These are phyloP conservation scores for Cystobasidium onofrii DNA, from an alignment of 768 basidiomycete species.

Conservation along the genomic window DNA sequence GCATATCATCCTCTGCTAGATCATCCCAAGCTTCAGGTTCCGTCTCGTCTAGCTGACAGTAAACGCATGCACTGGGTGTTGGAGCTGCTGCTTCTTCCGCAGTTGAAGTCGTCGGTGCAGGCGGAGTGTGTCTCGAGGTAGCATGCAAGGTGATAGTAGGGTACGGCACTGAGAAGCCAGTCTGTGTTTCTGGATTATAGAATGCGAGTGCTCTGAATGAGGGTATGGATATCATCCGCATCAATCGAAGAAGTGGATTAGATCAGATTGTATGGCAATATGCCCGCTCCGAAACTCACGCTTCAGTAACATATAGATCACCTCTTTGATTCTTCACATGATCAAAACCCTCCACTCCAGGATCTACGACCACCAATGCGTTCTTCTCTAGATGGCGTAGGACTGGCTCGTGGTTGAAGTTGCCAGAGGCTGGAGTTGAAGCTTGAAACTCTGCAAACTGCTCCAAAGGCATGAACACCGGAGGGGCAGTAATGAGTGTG, in stretches of 20 bases:
- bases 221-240: background rate
- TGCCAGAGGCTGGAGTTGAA: conserved; percentile 23
- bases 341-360: conserved; percentile 24
- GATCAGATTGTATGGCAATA: background rate
- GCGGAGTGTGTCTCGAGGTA: conserved; percentile 59
- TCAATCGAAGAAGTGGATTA: too few relatives aligned
- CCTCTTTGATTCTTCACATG: background rate
- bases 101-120: background rate
- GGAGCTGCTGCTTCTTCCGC: background rate
- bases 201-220: conserved; percentile 62
- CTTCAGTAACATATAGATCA: conserved; percentile 29
- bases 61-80: conserved; percentile 59
- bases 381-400: conserved; percentile 21
- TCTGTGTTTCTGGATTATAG: conserved; percentile 56
- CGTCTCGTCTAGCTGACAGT: conserved; percentile 87
- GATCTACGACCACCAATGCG: conserved; percentile 8
- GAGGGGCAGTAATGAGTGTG: conserved; percentile 17
- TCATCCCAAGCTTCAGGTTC: conserved; percentile 43
- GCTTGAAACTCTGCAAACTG: conserved; percentile 18
- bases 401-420: conserved; percentile 24
- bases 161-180: conserved; percentile 77
- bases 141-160: conserved; percentile 89
- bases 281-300: background rate
- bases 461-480: conserved; percentile 9
- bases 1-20: conserved; percentile 48